These are phyloP conservation scores for Citrus glauca DNA, from an alignment of 345 rosid species.

Conservation along the genomic window DNA sequence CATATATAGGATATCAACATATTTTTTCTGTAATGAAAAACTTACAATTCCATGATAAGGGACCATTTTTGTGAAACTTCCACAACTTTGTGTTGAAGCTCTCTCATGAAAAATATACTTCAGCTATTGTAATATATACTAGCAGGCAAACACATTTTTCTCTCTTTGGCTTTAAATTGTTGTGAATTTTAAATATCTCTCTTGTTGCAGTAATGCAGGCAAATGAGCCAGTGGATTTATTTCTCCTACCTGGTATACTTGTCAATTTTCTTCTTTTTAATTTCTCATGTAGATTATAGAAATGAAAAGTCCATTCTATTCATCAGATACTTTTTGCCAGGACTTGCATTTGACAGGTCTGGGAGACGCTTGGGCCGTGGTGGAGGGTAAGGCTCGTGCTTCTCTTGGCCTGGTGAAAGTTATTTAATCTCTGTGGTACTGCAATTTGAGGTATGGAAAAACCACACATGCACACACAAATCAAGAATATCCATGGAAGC, in stretches of 20 bases:
- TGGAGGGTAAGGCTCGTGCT: conserved; percentile 63
- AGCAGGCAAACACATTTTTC: neutral
- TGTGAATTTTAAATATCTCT: conserved; percentile 6
- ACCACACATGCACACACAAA: neutral
- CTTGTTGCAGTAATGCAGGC: conserved; percentile 66
- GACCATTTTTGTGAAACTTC: neutral
- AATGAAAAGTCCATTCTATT: neutral
- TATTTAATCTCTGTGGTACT: neutral
- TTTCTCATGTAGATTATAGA: neutral
- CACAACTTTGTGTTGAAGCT: neutral
- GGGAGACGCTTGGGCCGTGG: conserved; percentile 97
- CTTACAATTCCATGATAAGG: neutral
- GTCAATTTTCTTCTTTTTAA: neutral
- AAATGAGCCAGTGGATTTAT: conserved; percentile 72
- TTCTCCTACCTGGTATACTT: conserved; percentile 73
- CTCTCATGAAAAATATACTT: neutral
- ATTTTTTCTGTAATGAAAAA: neutral
- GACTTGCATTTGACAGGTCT: conserved; percentile 90
- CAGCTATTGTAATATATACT: neutral
- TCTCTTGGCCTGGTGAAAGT: neutral
- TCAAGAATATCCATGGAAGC: neutral
- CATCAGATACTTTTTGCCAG: conserved; percentile 29
- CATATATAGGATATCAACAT: neutral
- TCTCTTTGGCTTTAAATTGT: neutral
- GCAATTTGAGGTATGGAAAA: neutral